Percentiles rank a stretch among this genome's conserved stretches.
Conservation (phyloP, 768 basidiomycete genomes). For the Phanerodontia chrysosporium region DNA sequence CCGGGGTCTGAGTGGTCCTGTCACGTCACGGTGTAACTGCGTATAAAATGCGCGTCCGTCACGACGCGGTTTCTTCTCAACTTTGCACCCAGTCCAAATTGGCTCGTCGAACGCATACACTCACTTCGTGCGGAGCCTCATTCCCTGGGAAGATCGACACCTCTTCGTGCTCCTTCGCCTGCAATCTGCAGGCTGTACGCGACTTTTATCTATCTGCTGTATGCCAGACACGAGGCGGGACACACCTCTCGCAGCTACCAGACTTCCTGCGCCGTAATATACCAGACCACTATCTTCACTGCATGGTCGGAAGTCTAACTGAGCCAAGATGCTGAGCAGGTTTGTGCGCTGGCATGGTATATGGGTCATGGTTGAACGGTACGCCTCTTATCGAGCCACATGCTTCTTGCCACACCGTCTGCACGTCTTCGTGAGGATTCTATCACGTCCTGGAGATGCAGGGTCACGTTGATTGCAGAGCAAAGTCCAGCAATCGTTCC, state of each 20-base stretch:
- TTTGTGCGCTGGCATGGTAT: no score
- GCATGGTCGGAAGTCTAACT: neutral
- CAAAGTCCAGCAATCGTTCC: no score
- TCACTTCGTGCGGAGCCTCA: conserved; percentile 1
- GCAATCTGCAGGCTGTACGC: neutral
- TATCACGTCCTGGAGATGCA: no score
- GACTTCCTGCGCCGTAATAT: neutral
- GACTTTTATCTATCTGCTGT: neutral
- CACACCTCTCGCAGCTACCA: neutral
- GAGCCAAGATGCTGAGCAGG: no score
- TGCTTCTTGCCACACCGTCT: no score
- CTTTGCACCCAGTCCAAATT: neutral
- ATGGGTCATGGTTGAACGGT: no score
- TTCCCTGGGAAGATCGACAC: conserved; percentile 1
- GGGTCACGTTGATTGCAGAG: no score
- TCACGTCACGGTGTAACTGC: neutral
- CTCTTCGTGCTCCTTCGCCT: neutral
- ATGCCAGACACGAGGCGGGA: neutral
- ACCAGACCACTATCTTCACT: neutral
- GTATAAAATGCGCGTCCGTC: neutral
- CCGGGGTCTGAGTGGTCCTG: no score
- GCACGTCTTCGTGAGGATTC: no score
- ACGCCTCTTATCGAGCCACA: no score
- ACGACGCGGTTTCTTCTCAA: neutral
- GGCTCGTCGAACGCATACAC: neutral